phyloP scores from a whole-genome alignment of 305 asterid species.

The Fraxinus ornus region DNA sequence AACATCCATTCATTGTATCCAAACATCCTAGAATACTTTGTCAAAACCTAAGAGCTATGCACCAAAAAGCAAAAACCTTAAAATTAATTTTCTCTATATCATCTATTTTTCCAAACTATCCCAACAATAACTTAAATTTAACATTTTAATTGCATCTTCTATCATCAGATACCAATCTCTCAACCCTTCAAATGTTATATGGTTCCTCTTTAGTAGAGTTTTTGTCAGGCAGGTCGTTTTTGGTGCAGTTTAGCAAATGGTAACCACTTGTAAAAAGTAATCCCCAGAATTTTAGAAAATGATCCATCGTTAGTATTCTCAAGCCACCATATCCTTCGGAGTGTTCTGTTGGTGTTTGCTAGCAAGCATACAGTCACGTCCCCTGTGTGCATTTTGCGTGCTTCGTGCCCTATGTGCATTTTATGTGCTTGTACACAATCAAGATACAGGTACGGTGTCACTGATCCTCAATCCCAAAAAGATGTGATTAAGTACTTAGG shows the following conservation, averaged over 20 bases:
- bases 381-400: background rate
- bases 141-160: background rate
- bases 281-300: background rate
- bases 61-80: background rate
- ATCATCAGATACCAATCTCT: background rate
- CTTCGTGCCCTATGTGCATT: background rate
- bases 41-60: background rate
- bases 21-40: background rate
- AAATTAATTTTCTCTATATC: background rate
- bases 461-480: background rate
- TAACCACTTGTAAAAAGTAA: background rate
- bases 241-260: background rate
- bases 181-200: background rate
- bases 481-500: background rate
- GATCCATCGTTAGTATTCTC: background rate
- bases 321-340: background rate
- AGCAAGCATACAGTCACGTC: background rate
- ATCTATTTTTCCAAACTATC: background rate
- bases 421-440: background rate
- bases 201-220: background rate
- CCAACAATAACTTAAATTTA: background rate
- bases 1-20: background rate
- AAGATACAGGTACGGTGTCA: background rate
- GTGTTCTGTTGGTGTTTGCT: background rate
- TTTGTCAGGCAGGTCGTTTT: background rate